Conservation (phyloP, 2,329 filamentous ascomycete genomes). For the Hypoxylon sp. region DNA sequence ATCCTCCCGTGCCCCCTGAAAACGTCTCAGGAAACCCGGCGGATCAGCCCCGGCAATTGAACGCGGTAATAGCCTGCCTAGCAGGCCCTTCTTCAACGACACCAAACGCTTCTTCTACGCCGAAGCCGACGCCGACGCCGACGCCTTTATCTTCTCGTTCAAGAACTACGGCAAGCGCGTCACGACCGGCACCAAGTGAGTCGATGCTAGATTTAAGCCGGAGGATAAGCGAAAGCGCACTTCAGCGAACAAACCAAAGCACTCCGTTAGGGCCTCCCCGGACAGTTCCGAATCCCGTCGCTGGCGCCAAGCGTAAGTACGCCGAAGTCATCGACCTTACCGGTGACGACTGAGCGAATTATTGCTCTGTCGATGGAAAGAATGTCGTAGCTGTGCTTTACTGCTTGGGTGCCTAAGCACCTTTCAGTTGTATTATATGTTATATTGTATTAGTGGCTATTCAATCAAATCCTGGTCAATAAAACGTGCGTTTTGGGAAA, state of each 20-base stretch:
- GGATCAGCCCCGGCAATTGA: background rate
- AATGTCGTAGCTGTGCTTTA: background rate
- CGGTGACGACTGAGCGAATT: background rate
- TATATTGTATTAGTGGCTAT: background rate
- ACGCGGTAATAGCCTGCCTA: background rate
- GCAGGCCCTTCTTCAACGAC: background rate
- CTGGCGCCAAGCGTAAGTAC: conserved; percentile 38
- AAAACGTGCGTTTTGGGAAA: background rate
- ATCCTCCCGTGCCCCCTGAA: background rate
- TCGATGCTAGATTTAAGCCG: too few species aligned
- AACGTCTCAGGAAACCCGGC: background rate
- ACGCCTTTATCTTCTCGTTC: too few species aligned
- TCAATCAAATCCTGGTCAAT: background rate
- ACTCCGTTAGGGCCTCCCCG: background rate
- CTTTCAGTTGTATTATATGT: background rate
- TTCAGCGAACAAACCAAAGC: too few species aligned
- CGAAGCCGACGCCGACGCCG: background rate
- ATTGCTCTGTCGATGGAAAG: background rate
- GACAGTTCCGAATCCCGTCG: conserved; percentile 9
- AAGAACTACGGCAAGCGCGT: too few species aligned
- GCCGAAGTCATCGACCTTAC: conserved; percentile 43
- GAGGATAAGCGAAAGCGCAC: too few species aligned
- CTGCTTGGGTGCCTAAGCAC: background rate
- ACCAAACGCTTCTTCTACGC: background rate
- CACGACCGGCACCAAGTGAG: too few species aligned